These are phyloP conservation scores for Kodamaea kaohsiungensis DNA, from an alignment of 805 yeast genomes.

Conservation along the genomic window DNA sequence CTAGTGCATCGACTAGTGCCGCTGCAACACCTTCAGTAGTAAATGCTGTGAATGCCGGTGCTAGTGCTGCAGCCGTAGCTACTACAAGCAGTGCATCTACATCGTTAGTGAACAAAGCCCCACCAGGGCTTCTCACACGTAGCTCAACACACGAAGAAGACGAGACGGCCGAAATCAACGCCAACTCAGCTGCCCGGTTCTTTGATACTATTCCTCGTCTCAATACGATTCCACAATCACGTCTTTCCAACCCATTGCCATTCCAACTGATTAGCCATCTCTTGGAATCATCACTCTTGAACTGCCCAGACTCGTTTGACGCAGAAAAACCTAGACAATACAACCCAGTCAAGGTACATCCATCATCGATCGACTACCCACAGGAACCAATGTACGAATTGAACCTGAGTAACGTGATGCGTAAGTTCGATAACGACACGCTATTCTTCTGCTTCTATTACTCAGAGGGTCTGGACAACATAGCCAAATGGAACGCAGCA, in stretches of 20 bases:
- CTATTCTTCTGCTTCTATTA: slow-evolving; percentile 91
- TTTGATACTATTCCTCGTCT: slow-evolving; percentile 26
- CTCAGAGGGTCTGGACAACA: slow-evolving; percentile 41
- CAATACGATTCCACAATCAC: slow-evolving; percentile 34
- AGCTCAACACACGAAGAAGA: slow-evolving; percentile 11
- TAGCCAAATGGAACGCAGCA: slow-evolving; percentile 59
- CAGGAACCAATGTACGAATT: slow-evolving; percentile 74
- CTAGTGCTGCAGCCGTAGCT: slow-evolving; percentile 10
- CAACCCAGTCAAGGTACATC: slow-evolving; percentile 79
- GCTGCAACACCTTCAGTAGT: slow-evolving; percentile 15
- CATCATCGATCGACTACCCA: slow-evolving; percentile 89
- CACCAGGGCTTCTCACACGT: slow-evolving; percentile 7
- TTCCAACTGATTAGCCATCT: slow-evolving; percentile 54
- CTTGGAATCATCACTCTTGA: slow-evolving; percentile 76
- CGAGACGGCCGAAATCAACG: slow-evolving; percentile 4
- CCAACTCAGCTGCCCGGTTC: slow-evolving; percentile 13
- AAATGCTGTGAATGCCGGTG: slow-evolving; percentile 13
- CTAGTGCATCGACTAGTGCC: slow-evolving; percentile 2
- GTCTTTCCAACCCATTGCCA: slow-evolving; percentile 54
- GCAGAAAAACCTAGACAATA: slow-evolving; percentile 81
- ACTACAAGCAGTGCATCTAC: slow-evolving; percentile 16
- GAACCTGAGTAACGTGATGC: slow-evolving; percentile 59
- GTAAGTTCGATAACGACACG: slow-evolving; percentile 82
- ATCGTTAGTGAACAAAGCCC: slow-evolving; percentile 11
- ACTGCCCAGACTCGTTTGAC: slow-evolving; percentile 92